Evolutionary conservation across 139 green algal species (phyloP).

Genomic region (Trebouxia sp.): DNA sequence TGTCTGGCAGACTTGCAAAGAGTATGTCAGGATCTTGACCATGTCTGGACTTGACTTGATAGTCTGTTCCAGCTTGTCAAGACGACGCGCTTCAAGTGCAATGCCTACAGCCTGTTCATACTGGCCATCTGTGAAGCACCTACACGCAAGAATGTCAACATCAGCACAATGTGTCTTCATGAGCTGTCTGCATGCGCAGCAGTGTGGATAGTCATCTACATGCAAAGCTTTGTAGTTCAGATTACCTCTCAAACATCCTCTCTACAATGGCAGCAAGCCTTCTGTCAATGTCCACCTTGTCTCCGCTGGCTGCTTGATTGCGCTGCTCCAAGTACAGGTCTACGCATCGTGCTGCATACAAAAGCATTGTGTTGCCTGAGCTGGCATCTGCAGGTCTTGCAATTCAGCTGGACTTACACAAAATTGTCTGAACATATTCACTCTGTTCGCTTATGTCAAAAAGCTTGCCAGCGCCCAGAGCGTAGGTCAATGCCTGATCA

Average conservation of each 20-base stretch:
- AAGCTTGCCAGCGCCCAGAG: conserved; percentile 85
- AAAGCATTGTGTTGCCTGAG: neutral
- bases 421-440: conserved; percentile 95
- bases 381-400: neutral
- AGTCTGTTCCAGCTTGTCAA: conserved; percentile 88
- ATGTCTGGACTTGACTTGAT: conserved; percentile 43
- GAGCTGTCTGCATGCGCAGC: no score
- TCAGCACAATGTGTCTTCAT: no score
- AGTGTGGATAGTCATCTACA: no score
- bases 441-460: conserved; percentile 90
- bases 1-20: conserved; percentile 77
- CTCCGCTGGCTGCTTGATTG: conserved; percentile 41
- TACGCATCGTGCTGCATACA: conserved; percentile 85
- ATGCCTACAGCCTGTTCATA: conserved; percentile 95
- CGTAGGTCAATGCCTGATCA: conserved; percentile 93
- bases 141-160: no score
- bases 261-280: conserved; percentile 91
- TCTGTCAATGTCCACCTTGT: conserved; percentile 65
- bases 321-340: conserved; percentile 91
- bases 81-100: conserved; percentile 83
- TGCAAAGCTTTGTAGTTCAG: no score
- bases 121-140: conserved; percentile 80
- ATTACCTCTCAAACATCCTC: conserved; percentile 86
- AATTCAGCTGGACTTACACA: conserved; percentile 67
- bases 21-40: conserved; percentile 74